Conservation (phyloP, 192 early-diverging fungal genomes). For the Spizellomyces punctatus region DNA sequence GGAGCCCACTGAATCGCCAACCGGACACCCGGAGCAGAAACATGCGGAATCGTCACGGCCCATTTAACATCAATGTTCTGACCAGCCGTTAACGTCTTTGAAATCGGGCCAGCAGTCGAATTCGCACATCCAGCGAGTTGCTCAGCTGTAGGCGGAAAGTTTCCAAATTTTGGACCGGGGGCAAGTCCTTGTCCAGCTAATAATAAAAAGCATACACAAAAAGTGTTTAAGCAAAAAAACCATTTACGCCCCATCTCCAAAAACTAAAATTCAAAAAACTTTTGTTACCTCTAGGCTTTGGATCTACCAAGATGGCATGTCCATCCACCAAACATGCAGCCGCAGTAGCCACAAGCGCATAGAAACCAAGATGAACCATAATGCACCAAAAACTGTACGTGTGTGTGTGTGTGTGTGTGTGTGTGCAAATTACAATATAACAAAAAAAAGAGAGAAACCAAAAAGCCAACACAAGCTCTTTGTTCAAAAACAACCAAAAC, state of each 20-base stretch:
- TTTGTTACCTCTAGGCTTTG: slow-evolving; percentile 23
- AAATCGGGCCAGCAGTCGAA: slow-evolving; percentile 13
- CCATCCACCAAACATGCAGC: slow-evolving; percentile 15
- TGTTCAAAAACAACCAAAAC: too few relatives aligned
- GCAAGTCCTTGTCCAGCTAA: slow-evolving; percentile 36
- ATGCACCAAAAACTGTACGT: too few relatives aligned
- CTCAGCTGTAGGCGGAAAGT: slow-evolving; percentile 41
- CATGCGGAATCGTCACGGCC: slow-evolving; percentile 42
- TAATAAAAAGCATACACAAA: slow-evolving; percentile 21
- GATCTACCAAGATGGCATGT: slow-evolving; percentile 30
- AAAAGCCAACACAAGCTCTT: too few relatives aligned
- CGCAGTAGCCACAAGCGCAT: not conserved
- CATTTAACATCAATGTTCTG: slow-evolving; percentile 32
- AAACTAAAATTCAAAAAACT: not conserved
- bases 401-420: too few relatives aligned
- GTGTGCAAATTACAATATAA: too few relatives aligned
- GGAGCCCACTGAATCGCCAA: slow-evolving; percentile 37
- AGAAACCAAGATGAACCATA: too few relatives aligned
- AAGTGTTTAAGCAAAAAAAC: not conserved
- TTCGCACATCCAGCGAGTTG: slow-evolving; percentile 33
- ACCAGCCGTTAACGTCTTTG: slow-evolving; percentile 37
- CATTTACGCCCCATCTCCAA: not conserved
- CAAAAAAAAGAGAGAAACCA: too few relatives aligned
- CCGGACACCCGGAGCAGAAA: slow-evolving; percentile 37
- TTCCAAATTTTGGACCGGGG: slow-evolving; percentile 41